Evolutionary conservation across 257 asterid genomes (phyloP).

Genomic region (Perilla frutescens): DNA sequence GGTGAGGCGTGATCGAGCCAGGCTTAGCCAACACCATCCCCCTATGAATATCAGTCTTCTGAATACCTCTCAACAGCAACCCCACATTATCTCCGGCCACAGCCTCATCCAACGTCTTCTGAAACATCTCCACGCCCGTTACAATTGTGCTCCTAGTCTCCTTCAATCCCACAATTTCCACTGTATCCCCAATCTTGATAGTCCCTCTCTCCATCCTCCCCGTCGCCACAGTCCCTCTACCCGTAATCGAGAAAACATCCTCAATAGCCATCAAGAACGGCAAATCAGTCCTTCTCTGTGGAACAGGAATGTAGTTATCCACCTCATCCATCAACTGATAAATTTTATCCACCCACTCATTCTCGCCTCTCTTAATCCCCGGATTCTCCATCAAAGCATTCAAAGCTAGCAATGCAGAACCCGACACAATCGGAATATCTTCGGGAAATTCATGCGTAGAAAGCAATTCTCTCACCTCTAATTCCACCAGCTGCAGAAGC

Average conservation of each 20-base stretch:
- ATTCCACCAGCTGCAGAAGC: slow-evolving; percentile 79
- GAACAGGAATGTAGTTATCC: slow-evolving; percentile 83
- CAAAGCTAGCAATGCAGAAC: slow-evolving; percentile 82
- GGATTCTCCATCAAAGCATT: slow-evolving; percentile 87
- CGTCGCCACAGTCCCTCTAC: slow-evolving; percentile 93
- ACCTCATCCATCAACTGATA: slow-evolving; percentile 80
- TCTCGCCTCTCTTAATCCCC: slow-evolving; percentile 74
- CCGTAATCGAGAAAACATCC: slow-evolving; percentile 91
- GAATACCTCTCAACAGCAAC: slow-evolving; percentile 89
- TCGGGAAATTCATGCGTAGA: slow-evolving; percentile 86
- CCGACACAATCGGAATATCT: slow-evolving; percentile 83
- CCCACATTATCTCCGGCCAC: slow-evolving; percentile 97
- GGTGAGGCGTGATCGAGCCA: slow-evolving; percentile 82
- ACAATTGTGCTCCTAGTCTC: slow-evolving; percentile 80
- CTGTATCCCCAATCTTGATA: slow-evolving; percentile 70
- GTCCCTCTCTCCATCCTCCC: slow-evolving; percentile 92
- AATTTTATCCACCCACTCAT: slow-evolving; percentile 91
- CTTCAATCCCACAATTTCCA: slow-evolving; percentile 79
- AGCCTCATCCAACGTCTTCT: slow-evolving; percentile 88
- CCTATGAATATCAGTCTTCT: slow-evolving; percentile 80
- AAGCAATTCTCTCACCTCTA: slow-evolving; percentile 90
- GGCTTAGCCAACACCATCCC: slow-evolving; percentile 97
- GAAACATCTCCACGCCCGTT: slow-evolving; percentile 98
- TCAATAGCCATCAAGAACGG: slow-evolving; percentile 92
- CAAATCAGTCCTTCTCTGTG: slow-evolving; percentile 78